Conservation (phyloP, 805 yeast species). For the Zygotorulaspora florentina region DNA sequence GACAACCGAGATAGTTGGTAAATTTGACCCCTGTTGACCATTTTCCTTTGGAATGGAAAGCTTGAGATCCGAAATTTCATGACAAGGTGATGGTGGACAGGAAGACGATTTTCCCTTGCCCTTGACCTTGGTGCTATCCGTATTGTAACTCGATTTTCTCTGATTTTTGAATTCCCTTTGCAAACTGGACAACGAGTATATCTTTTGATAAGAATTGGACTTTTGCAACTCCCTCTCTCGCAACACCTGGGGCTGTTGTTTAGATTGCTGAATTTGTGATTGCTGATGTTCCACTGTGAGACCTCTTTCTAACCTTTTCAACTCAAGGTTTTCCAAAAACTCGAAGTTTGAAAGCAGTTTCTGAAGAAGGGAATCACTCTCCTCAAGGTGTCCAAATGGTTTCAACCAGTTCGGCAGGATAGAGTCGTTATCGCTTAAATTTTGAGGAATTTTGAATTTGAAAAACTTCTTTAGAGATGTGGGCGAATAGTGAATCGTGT, state of each 20-base stretch:
- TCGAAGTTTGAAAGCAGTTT: conserved; percentile 35
- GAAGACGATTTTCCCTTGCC: conserved; percentile 1
- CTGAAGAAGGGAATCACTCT: conserved; percentile 23
- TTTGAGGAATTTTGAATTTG: conserved; percentile 25
- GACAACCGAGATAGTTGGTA: background rate
- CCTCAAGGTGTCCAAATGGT: conserved; percentile 14
- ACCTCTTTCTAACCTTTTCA: conserved; percentile 28
- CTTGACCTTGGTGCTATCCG: conserved; percentile 1
- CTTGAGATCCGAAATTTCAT: conserved; percentile 4
- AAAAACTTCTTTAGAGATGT: conserved; percentile 30
- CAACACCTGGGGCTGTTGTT: background rate
- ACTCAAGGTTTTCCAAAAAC: conserved; percentile 35
- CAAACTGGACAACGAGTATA: conserved; percentile 24
- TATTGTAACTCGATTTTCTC: conserved; percentile 3
- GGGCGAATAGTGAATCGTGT: conserved; percentile 33
- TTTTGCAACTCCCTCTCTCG: conserved; percentile 10
- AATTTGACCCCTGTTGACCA: background rate
- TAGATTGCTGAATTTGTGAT: background rate
- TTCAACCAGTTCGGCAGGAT: conserved; percentile 35
- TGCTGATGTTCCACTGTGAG: conserved; percentile 11
- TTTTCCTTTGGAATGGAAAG: conserved; percentile 5
- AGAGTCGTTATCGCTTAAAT: conserved; percentile 16
- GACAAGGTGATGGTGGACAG: conserved; percentile 10
- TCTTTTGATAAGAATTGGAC: conserved; percentile 21
- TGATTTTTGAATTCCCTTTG: conserved; percentile 23